Evolutionary conservation across 768 basidiomycete species (phyloP), one percentile per base, ranked within the genome.

Genomic region (Boletales sp.): DNA sequence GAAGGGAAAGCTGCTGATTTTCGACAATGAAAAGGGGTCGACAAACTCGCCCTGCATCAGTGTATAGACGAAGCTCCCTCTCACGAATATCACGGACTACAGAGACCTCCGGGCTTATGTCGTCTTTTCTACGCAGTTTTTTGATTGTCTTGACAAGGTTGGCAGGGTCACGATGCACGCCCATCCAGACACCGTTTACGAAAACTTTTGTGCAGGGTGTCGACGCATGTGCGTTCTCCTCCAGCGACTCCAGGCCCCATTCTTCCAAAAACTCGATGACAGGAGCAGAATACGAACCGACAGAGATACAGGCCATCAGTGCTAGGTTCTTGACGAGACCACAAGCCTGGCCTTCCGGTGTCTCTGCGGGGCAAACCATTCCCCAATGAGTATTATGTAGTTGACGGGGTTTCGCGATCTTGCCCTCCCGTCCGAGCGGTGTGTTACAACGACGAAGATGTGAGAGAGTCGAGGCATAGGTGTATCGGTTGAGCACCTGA

Each of bases 301-400:
- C 95, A 40, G 97, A 98, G 51, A 98, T 97, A 69, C 93, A 95
- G 5, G 95, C 75, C 94, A 98, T 95, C 57, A 98, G 83, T 0
- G 97, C 91, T 50, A 99, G 73, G 70, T 99, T 98, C 75, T 99
- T 98, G 71, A 98, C 97, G 39, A 98, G 81, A 71, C 97, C 97
- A 71, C 97, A 99, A 53, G 97, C 97, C 68, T 98, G 97, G 40
- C 97, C 97, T 83, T 99, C 97, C 2, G 97, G 97, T 4, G 97
- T 99, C 69, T 99, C 97, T 35, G 97, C 97, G 38, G 97, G 97
- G 65, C 97, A 99, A 17, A 99, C 97, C 97, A 99, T 98, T 34
- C 97, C 97, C 97, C 97, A 99, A 62, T 99, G 97, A 1, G 97
- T 97, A 63, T 99, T 99, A 69, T 99, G 97, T 48, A 99, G 75